Conservation (phyloP, 495 filamentous ascomycete species). For the Xylaria flabelliformis region DNA sequence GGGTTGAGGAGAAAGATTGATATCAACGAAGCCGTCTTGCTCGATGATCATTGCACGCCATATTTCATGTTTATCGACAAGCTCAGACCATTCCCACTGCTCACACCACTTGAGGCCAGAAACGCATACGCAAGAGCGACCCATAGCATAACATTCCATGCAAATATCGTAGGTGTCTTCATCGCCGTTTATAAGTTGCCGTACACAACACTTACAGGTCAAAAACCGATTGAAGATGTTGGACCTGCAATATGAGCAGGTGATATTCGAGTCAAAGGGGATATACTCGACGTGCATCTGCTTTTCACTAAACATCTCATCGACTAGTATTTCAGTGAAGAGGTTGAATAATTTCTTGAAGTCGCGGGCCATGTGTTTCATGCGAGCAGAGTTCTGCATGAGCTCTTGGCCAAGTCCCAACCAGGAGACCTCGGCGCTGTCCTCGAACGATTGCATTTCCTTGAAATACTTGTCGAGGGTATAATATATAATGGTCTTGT, state of each 20-base stretch:
- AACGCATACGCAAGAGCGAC: conserved; percentile 86
- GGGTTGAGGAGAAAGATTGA: conserved; percentile 65
- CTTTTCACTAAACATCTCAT: conserved; percentile 78
- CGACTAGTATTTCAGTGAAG: conserved; percentile 77
- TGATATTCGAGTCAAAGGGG: conserved; percentile 84
- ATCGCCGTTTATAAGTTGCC: conserved; percentile 61
- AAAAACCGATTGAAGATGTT: conserved; percentile 98
- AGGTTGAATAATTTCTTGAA: conserved; percentile 79
- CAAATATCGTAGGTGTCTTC: conserved; percentile 91
- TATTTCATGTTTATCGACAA: conserved; percentile 76
- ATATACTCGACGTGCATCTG: conserved; percentile 73
- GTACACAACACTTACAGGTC: conserved; percentile 81
- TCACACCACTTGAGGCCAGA: conserved; percentile 89
- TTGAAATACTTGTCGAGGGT: conserved; percentile 78
- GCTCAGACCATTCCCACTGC: conserved; percentile 82
- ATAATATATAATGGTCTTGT: conserved; percentile 91
- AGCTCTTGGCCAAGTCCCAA: conserved; percentile 53
- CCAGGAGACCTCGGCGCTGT: conserved; percentile 47
- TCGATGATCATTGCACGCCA: conserved; percentile 80
- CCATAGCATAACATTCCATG: conserved; percentile 96
- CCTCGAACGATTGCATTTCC: conserved; percentile 62
- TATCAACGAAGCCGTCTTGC: conserved; percentile 64
- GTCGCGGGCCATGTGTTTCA: conserved; percentile 73
- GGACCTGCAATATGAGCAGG: conserved; percentile 92
- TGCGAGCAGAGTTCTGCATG: conserved; percentile 59